Conservation (phyloP, 352 stramenopile genomes). For the Peronospora farinosa region DNA sequence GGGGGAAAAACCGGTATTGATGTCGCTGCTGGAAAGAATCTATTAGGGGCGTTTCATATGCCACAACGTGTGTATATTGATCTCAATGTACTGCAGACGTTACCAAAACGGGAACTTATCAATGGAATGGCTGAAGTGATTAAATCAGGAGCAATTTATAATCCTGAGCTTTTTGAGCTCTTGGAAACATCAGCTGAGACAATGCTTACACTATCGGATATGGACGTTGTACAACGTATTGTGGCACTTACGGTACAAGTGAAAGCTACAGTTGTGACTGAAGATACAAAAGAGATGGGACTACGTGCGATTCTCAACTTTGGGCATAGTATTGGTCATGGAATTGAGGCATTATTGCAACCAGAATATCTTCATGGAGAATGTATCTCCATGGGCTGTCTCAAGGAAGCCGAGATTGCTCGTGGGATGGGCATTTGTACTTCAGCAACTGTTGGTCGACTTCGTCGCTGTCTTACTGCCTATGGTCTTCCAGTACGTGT, state of each 20-base stretch:
- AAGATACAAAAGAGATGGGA: conserved; percentile 93
- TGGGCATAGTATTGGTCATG: conserved; percentile 98
- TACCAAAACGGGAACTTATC: conserved; percentile 94
- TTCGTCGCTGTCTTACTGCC: conserved; percentile 61
- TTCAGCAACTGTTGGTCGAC: conserved; percentile 58
- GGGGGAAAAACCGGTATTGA: conserved; percentile 98
- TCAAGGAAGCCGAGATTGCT: conserved; percentile 94
- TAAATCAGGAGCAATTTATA: conserved; percentile 96
- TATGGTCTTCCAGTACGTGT: conserved; percentile 68
- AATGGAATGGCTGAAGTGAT: conserved; percentile 95
- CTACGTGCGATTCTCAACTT: conserved; percentile 96
- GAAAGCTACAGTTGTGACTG: conserved; percentile 93
- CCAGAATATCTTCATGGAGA: conserved; percentile 96
- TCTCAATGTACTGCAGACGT: conserved; percentile 87
- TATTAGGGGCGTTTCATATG: conserved; percentile 98
- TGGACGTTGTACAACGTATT: conserved; percentile 60
- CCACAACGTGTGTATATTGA: conserved; percentile 96
- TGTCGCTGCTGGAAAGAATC: conserved; percentile 94
- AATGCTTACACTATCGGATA: conserved; percentile 56
- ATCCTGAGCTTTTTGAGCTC: conserved; percentile 91
- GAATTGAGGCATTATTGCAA: conserved; percentile 94
- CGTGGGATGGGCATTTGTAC: conserved; percentile 67
- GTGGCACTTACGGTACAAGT: conserved; percentile 77
- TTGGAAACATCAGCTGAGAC: conserved; percentile 88
- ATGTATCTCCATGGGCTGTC: conserved; percentile 94